These are phyloP conservation scores for Leccinum barrowsii DNA, from an alignment of 768 basidiomycete species.

Conservation along the genomic window DNA sequence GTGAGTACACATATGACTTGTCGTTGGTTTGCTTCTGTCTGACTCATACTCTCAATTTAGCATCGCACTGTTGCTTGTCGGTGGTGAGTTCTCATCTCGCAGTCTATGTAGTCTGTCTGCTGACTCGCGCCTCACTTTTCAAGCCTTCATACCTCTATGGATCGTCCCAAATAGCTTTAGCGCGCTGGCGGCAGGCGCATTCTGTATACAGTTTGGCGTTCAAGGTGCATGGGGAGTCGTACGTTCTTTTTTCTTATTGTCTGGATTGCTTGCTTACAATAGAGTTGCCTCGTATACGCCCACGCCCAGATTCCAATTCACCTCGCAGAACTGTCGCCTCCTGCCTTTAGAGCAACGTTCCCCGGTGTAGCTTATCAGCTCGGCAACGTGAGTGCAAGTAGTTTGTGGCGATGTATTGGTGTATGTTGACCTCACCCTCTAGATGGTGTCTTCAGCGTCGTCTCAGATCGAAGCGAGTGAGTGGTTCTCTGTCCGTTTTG, in stretches of 20 bases:
- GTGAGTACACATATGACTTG: conserved; percentile 1
- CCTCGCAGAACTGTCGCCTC: conserved; percentile 80
- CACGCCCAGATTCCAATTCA: conserved; percentile 62
- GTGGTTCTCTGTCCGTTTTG: conserved; percentile 1
- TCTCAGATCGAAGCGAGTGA: conserved; percentile 44
- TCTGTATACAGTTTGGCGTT: conserved; percentile 82
- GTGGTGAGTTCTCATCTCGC: conserved; percentile 40
- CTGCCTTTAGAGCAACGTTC: conserved; percentile 86
- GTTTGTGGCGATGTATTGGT: not conserved
- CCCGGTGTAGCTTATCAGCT: conserved; percentile 83
- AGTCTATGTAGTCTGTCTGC: not conserved
- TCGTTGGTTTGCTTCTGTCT: not conserved
- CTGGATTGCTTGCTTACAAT: not conserved
- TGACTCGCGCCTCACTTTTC: not conserved
- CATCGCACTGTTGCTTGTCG: conserved; percentile 18
- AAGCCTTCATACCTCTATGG: conserved; percentile 74
- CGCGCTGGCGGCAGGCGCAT: conserved; percentile 75
- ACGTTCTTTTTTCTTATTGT: conserved; percentile 24
- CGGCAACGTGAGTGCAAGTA: conserved; percentile 48
- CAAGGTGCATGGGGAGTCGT: conserved; percentile 91
- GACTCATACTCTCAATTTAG: conserved; percentile 13
- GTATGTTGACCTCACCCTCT: not conserved
- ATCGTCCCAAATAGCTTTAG: conserved; percentile 69
- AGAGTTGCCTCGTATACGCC: not conserved
- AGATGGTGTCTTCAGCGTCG: conserved; percentile 69